These are phyloP conservation scores for Ascochyta fabae DNA, from an alignment of 2,329 filamentous ascomycete species.

Conservation along the genomic window DNA sequence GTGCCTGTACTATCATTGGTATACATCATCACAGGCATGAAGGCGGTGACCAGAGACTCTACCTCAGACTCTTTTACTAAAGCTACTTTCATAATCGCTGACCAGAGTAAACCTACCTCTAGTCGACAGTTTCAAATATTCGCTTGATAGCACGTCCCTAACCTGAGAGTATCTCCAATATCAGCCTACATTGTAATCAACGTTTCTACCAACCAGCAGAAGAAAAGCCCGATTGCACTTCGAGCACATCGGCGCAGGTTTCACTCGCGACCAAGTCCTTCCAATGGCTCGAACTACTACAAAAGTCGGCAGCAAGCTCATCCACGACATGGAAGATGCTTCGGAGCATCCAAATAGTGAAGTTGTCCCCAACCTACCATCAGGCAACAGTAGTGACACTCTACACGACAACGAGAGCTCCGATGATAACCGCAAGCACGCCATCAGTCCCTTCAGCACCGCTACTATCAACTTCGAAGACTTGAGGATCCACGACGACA, in stretches of 20 bases:
- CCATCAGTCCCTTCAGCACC: slow-evolving; percentile 20
- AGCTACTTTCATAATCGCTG: neutral
- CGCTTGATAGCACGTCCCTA: neutral
- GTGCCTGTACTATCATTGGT: neutral
- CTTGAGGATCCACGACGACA: slow-evolving; percentile 14
- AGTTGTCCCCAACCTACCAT: slow-evolving; percentile 3
- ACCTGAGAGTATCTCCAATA: neutral
- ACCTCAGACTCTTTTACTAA: neutral
- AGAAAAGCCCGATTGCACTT: neutral
- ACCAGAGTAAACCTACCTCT: neutral
- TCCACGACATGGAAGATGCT: neutral
- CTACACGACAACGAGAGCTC: slow-evolving; percentile 14
- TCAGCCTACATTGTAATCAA: neutral
- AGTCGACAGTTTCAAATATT: neutral
- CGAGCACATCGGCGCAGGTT: neutral
- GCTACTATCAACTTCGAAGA: slow-evolving; percentile 20
- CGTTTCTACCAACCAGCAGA: neutral
- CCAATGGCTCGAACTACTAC: neutral
- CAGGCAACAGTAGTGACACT: slow-evolving; percentile 22
- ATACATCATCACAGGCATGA: neutral
- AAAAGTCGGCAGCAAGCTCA: neutral
- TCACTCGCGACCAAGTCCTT: neutral
- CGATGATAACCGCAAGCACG: slow-evolving; percentile 3
- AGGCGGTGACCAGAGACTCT: neutral
- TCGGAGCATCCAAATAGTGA: neutral